phyloP scores from a whole-genome alignment of 352 stramenopile species.

The Thalassiosira livingstoniorum region DNA sequence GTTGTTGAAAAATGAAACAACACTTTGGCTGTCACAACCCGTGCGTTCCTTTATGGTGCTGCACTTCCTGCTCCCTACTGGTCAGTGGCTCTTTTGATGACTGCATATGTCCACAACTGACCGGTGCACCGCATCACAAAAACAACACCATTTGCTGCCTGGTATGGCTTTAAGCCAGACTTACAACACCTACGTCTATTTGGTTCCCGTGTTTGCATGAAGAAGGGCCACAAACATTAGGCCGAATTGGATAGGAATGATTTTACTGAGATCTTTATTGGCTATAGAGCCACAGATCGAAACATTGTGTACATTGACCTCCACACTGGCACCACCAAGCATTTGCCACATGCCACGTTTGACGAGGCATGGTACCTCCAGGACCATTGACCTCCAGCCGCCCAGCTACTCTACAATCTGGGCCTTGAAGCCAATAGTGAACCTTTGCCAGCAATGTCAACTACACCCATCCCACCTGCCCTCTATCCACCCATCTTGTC shows the following conservation, averaged over 20 bases:
- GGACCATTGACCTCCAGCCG: constrained; percentile 5
- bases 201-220: constrained; percentile 35
- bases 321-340: constrained; percentile 28
- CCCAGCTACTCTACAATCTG: constrained; percentile 31
- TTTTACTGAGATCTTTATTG: constrained; percentile 40
- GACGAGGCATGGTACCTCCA: constrained; percentile 47
- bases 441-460: background rate
- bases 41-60: constrained; percentile 25
- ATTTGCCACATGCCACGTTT: constrained; percentile 26
- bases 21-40: constrained; percentile 12
- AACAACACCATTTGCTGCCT: constrained; percentile 25
- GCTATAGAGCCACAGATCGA: constrained; percentile 28
- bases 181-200: constrained; percentile 27
- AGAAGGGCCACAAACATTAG: constrained; percentile 8
- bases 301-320: constrained; percentile 45
- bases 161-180: constrained; percentile 30
- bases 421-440: constrained; percentile 8
- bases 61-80: constrained; percentile 13
- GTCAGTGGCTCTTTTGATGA: constrained; percentile 9
- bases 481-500: background rate
- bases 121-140: background rate
- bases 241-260: constrained; percentile 34
- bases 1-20: constrained; percentile 33
- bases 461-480: background rate
- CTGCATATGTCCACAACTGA: constrained; percentile 28